Base-by-base conservation (phyloP, 2,329 filamentous ascomycete species). In the Drechmeria coniospora region DNA sequence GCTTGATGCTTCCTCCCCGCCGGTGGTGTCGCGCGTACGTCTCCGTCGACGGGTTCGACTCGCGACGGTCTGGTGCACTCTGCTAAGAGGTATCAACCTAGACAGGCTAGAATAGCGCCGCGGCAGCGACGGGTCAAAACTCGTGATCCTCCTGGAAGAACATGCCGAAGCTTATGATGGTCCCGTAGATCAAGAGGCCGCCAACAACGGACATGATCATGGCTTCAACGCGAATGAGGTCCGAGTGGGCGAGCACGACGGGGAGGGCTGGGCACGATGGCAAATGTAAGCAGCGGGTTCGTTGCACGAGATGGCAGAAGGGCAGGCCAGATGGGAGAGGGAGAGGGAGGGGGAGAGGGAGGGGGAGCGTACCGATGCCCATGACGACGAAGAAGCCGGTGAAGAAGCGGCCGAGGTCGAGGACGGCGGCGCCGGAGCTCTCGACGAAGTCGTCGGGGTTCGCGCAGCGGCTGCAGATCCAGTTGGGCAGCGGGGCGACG, bases 121-220 rank as follows among this genome's bases (percentile, higher is more conserved):
- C 20, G 20, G 5, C 20, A 9, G 20, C 10, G 9, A 10, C 15
- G 15, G 23, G 44, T 59, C 58, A 95, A 54, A 95, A 98, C 44
- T 95, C 90, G 49, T 92, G 80, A 52, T 95, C 84, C 56, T 95
- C 86, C 51, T 87, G 79, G 65, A 98, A 98, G 62, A 95, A 98
- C 74, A 94, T 80, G 40, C 80, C 78, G 56, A 98, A 98, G 59
- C 80, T 90, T 57, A 98, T 92, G 50, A 98, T 94, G 26, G 90
- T 98, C 32, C 83, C 82, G 57, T 98, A 98, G 51, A 98, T 98
- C 50, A 98, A 61, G 33, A 94, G 62, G 28, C 90, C 90, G 16
- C 90, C 90, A 28, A 87, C 59, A 43, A 98, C 79, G 28, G 81
- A 92, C 90, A 98, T 98, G 50, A 83, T 61, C 75, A 93, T 92